Conservation (phyloP, 805 yeast genomes). For the Yamadazyma tumulicola region DNA sequence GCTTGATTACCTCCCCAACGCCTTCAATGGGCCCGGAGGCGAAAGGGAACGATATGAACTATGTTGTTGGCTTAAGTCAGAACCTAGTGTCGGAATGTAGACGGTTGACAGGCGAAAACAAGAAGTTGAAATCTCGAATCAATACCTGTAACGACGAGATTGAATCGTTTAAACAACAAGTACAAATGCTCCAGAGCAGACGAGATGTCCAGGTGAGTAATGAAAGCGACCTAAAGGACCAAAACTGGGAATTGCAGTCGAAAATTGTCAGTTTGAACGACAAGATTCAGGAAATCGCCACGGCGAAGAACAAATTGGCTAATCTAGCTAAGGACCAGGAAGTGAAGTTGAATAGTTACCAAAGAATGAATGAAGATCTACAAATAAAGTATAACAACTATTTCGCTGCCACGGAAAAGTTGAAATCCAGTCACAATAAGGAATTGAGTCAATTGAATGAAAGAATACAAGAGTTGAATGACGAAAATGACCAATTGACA, state of each 20-base stretch:
- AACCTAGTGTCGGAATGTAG: slow-evolving; percentile 68
- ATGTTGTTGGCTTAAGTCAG: slow-evolving; percentile 72
- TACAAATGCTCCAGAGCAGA: slow-evolving; percentile 31
- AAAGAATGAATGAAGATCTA: slow-evolving; percentile 49
- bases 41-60: slow-evolving; percentile 61
- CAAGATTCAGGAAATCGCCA: slow-evolving; percentile 35
- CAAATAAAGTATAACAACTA: slow-evolving; percentile 38
- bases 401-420: slow-evolving; percentile 33
- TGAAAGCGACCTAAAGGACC: slow-evolving; percentile 53
- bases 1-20: slow-evolving; percentile 14
- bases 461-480: slow-evolving; percentile 58
- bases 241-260: slow-evolving; percentile 63
- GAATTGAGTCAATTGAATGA: slow-evolving; percentile 49
- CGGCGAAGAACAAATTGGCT: slow-evolving; percentile 38
- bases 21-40: slow-evolving; percentile 41
- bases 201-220: slow-evolving; percentile 31
- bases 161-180: slow-evolving; percentile 33
- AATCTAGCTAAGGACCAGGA: slow-evolving; percentile 30
- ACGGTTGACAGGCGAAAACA: slow-evolving; percentile 62
- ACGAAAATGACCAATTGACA: slow-evolving; percentile 62
- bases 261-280: slow-evolving; percentile 45
- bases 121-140: slow-evolving; percentile 41
- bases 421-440: slow-evolving; percentile 31
- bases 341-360: slow-evolving; percentile 23
- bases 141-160: slow-evolving; percentile 42